Base-by-base conservation (phyloP, 148 eudicot genomes). In the Silene latifolia region DNA sequence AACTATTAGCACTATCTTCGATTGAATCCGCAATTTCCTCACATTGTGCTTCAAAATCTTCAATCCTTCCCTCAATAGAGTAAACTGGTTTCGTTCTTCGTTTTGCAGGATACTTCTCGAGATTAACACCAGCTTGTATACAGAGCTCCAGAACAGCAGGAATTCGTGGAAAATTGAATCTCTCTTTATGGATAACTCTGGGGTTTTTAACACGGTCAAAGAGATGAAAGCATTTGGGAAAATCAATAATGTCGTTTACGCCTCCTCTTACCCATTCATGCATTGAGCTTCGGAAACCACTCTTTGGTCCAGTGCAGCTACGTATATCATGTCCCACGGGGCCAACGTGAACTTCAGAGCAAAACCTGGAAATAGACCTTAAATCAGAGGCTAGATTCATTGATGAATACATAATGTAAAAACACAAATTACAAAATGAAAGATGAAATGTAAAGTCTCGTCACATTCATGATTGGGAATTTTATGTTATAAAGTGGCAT, bases 291-390 rank as follows among this genome's bases (percentile, higher is more conserved):
- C 87, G 85, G 17, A 80, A 73, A 72, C 92, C 88, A 76, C 89
- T 86, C 15, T 75, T 77, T 70, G 88, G 87, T 73, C 88, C 89
- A 51, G 75, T 83, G 80, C 92, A 88, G 29, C 86, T 88, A 73
- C 89, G 83, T 64, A 88, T 86, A 72, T 88, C 87, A 79, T 88
- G 92, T 25, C 92, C 92, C 60, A 82, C 79, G 15, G 61, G 73
- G 64, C 92, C 92, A 67, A 88, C 64, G 63, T 88, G 89, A 81
- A 88, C 84, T 81, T 86, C 89, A 77, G 83, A 85, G 82, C 92
- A 86, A 72, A 72, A 73, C 80, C 92, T 86, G 80, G 69, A 63
- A 20, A 63, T 62, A 3, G 25, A 67, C 20, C 25, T 24, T 19
- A 46, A 46, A 62, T 75, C 69, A 77, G 53, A 71, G 47, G 15